Base-by-base conservation (phyloP, 1,139 yeast species). In the Schwanniomyces etchellsii region DNA sequence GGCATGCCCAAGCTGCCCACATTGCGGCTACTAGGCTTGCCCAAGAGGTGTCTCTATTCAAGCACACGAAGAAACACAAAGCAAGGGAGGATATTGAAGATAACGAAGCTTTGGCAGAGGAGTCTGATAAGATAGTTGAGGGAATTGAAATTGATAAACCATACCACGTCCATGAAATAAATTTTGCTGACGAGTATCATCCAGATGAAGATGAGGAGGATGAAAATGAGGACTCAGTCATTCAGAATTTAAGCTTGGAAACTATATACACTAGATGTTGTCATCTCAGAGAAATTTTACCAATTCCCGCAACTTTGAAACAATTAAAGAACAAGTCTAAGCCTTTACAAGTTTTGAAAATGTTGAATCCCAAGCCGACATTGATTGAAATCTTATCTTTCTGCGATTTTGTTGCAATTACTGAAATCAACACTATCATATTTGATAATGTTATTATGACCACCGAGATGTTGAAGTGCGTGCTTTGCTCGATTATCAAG, bases 281-380 rank as follows among this genome's bases (percentile, higher is more conserved):
- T 48, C 97, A 89, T 56, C 64, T 89, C 38, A 68, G 97, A 33
- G 97, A 89, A 48, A 89, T 89, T 32, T 58, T 89, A 40, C 97
- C 97, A 1, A 88, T 89, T 36, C 94, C 95, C 1, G 95, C 95
- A 0, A 86, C 94, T 1, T 54, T 86, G 44, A 82, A 81, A 46
- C 97, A 89, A 52, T 69, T 89, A 36, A 83, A 81, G 48, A 78
- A 78, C 37, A 84, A 84, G 46, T 55, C 77, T 1, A 72, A 79
- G 26, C 95, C 96, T 2, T 60, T 89, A 29, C 83, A 81, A 35
- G 80, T 80, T 5, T 60, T 89, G 38, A 82, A 85, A 47, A 69
- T 89, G 56, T 66, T 88, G 46, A 89, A 89, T 52, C 95, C 96
- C 5, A 77, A 80, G 40, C 97, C 97, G 2, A 88, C 97, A 0